Conservation (phyloP, 2,329 filamentous ascomycete species). For the Tolypocladium tropicale region DNA sequence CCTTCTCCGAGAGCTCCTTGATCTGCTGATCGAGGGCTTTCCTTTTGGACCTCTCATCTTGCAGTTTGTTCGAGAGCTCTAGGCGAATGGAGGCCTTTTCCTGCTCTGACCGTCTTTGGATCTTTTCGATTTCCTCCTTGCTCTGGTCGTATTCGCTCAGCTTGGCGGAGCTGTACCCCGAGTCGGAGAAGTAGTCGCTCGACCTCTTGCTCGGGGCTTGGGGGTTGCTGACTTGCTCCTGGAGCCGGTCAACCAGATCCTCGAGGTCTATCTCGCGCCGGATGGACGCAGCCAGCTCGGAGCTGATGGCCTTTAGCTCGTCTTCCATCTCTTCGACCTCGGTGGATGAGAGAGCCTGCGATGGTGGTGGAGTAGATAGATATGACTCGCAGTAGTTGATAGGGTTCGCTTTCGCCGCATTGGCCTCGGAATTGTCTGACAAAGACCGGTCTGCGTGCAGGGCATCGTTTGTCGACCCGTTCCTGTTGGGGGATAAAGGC, state of each 20-base stretch:
- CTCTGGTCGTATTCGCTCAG: constrained; percentile 56
- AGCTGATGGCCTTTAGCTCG: constrained; percentile 86
- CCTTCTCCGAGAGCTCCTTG: constrained; percentile 67
- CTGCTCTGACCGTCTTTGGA: constrained; percentile 78
- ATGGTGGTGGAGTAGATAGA: constrained; percentile 36
- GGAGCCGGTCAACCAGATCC: constrained; percentile 80
- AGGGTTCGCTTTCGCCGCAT: constrained; percentile 30
- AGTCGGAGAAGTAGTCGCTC: constrained; percentile 98
- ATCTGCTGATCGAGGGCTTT: constrained; percentile 76
- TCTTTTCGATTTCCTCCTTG: constrained; percentile 66
- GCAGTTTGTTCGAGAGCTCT: constrained; percentile 74
- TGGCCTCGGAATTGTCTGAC: constrained; percentile 25
- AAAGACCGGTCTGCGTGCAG: constrained; percentile 16
- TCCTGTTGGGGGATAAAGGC: constrained; percentile 34
- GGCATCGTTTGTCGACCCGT: constrained; percentile 21
- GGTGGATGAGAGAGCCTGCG: constrained; percentile 26
- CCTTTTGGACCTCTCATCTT: constrained; percentile 72
- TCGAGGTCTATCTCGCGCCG: constrained; percentile 93
- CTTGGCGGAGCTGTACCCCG: constrained; percentile 76
- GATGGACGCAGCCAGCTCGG: constrained; percentile 86
- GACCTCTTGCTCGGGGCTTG: constrained; percentile 58
- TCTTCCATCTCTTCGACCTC: constrained; percentile 84
- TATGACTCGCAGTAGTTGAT: constrained; percentile 42
- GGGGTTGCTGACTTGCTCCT: constrained; percentile 59
- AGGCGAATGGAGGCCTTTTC: constrained; percentile 80